phyloP scores from a whole-genome alignment of 1,139 yeast genomes.

The Pichia sp. region DNA sequence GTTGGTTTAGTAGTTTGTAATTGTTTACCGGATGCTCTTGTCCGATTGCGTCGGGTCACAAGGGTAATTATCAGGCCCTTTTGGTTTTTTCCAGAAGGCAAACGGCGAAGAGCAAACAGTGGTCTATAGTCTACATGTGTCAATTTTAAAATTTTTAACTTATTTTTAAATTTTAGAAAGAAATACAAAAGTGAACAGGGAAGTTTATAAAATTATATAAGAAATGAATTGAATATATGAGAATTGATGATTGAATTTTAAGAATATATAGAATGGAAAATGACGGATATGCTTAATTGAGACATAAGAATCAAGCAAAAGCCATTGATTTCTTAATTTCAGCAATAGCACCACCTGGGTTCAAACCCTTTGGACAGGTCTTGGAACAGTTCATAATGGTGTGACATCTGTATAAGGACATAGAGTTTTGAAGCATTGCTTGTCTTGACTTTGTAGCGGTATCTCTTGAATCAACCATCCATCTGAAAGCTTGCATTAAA shows the following conservation, averaged over 20 bases:
- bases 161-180: neutral
- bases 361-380: conserved; percentile 99
- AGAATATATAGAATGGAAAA: no score
- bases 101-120: no score
- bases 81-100: no score
- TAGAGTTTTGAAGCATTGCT: conserved; percentile 91
- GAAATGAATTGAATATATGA: neutral
- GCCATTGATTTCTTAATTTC: conserved; percentile 95
- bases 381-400: conserved; percentile 98
- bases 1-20: no score
- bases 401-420: conserved; percentile 98
- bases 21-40: no score
- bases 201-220: neutral
- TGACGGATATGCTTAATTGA: neutral
- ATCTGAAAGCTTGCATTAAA: conserved; percentile 98
- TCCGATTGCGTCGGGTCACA: no score
- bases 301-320: conserved; percentile 45
- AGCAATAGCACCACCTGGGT: conserved; percentile 98
- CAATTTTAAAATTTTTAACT: no score
- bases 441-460: conserved; percentile 81
- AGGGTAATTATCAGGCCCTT: no score
- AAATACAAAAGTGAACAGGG: neutral
- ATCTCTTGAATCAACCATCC: conserved; percentile 98
- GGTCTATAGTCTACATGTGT: no score
- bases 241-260: neutral